These are phyloP conservation scores for Solioccasus polychromus DNA, from an alignment of 768 basidiomycete species.

Conservation along the genomic window DNA sequence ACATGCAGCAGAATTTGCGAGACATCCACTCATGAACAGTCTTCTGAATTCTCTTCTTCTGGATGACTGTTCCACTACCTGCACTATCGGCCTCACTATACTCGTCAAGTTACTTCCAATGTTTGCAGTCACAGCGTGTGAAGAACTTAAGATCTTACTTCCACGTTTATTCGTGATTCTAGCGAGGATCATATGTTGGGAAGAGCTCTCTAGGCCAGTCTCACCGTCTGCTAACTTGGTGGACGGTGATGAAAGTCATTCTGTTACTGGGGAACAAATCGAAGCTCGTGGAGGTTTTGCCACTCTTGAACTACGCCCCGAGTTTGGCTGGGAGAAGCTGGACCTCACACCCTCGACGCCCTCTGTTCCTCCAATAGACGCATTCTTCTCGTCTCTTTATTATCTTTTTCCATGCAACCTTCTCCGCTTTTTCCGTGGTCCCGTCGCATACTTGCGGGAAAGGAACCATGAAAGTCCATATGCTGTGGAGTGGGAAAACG, in stretches of 20 bases:
- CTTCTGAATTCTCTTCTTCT: conserved; percentile 67
- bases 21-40: conserved; percentile 61
- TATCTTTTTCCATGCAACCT: conserved; percentile 91
- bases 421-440: conserved; percentile 71
- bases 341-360: conserved; percentile 58
- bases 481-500: conserved; percentile 66
- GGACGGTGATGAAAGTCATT: conserved; percentile 29
- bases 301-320: conserved; percentile 45
- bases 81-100: conserved; percentile 59
- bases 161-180: conserved; percentile 67
- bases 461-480: conserved; percentile 56
- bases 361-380: conserved; percentile 55
- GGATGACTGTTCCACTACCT: conserved; percentile 72
- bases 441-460: conserved; percentile 59
- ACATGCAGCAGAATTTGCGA: conserved; percentile 49
- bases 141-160: conserved; percentile 54
- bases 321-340: conserved; percentile 67
- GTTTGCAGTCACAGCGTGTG: conserved; percentile 61
- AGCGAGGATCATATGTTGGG: conserved; percentile 75
- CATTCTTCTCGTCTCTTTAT: conserved; percentile 77
- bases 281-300: conserved; percentile 35
- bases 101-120: conserved; percentile 73
- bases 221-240: conserved; percentile 31
- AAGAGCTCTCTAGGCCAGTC: conserved; percentile 42
- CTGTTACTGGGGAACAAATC: conserved; percentile 2